A percentile compares a stretch with the other conserved stretches of the same genome.
These are phyloP conservation scores for Exophiala viscosa DNA, from an alignment of 2,329 filamentous ascomycete genomes.

Conservation along the genomic window DNA sequence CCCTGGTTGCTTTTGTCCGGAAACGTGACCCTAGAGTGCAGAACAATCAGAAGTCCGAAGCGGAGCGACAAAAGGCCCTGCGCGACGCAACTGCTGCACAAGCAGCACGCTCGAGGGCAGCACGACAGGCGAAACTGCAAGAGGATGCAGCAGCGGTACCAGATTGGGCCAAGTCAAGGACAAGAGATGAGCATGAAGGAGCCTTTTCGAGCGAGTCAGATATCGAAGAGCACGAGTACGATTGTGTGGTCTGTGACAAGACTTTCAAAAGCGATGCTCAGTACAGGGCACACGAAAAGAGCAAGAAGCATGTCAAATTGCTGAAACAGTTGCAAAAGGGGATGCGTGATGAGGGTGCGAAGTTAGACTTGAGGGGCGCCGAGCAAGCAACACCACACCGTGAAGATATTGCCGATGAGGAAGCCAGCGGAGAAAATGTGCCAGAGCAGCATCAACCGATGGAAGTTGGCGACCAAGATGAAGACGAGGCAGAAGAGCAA, in stretches of 20 bases:
- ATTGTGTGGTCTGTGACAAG: conserved; percentile 63
- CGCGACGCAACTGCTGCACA: conserved; percentile 78
- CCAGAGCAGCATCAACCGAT: background rate
- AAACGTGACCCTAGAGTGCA: conserved; percentile 87
- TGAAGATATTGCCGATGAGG: conserved; percentile 22
- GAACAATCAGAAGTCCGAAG: conserved; percentile 71
- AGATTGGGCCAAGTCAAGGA: conserved; percentile 63
- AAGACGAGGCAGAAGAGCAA: conserved; percentile 4
- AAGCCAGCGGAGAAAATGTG: conserved; percentile 4
- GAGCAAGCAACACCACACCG: conserved; percentile 1
- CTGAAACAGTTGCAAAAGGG: conserved; percentile 73
- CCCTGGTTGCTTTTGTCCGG: conserved; percentile 80
- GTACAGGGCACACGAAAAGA: conserved; percentile 86
- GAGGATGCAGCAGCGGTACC: conserved; percentile 52
- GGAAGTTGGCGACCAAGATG: background rate
- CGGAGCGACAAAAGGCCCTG: conserved; percentile 72
- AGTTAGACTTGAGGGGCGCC: conserved; percentile 30
- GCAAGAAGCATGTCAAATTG: conserved; percentile 91
- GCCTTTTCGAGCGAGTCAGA: conserved; percentile 45
- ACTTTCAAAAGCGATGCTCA: conserved; percentile 87
- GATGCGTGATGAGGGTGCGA: conserved; percentile 75
- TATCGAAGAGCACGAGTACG: conserved; percentile 53
- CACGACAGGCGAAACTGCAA: conserved; percentile 65
- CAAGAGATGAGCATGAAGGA: conserved; percentile 49
- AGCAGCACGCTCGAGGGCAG: conserved; percentile 75